A percentile compares a stretch with the other conserved stretches of the same genome.
phyloP scores from a whole-genome alignment of 257 asterid genomes.

The Scutellaria barbata region DNA sequence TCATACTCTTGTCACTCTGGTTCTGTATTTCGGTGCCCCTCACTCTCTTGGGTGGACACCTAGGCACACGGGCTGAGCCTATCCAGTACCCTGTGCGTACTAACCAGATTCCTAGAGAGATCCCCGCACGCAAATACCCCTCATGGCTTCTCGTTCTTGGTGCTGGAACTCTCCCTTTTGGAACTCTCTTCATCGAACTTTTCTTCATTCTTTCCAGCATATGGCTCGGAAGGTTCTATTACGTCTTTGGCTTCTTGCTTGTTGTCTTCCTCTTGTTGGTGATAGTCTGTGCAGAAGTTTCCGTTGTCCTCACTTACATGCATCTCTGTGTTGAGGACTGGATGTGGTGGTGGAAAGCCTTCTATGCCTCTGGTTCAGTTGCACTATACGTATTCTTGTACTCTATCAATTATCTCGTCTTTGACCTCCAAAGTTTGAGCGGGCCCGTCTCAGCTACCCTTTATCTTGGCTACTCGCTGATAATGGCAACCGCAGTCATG shows the following conservation, averaged over 20 bases:
- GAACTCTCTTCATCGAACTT: conserved; percentile 86
- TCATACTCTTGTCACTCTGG: conserved; percentile 73
- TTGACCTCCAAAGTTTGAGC: conserved; percentile 84
- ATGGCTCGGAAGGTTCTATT: conserved; percentile 88
- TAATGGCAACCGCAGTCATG: conserved; percentile 83
- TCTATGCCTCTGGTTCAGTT: conserved; percentile 82
- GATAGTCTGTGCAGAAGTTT: conserved; percentile 80
- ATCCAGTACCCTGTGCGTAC: conserved; percentile 76
- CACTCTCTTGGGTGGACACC: conserved; percentile 77
- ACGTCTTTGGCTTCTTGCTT: conserved; percentile 79
- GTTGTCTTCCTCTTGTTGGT: conserved; percentile 65
- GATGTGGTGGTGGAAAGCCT: conserved; percentile 99
- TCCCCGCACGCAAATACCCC: conserved; percentile 76
- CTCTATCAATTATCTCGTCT: conserved; percentile 80
- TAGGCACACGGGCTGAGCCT: conserved; percentile 70
- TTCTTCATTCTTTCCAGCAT: conserved; percentile 87
- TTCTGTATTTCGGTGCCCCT: conserved; percentile 90
- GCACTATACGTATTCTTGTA: conserved; percentile 76
- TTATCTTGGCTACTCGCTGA: conserved; percentile 76
- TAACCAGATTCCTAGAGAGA: conserved; percentile 84
- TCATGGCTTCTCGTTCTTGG: conserved; percentile 92
- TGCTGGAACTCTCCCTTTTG: conserved; percentile 91
- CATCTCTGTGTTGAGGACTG: conserved; percentile 92
- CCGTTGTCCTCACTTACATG: conserved; percentile 85
- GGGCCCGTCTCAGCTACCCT: conserved; percentile 82